phyloP scores from a whole-genome alignment of 805 yeast genomes.

The Komagataella phaffii region DNA sequence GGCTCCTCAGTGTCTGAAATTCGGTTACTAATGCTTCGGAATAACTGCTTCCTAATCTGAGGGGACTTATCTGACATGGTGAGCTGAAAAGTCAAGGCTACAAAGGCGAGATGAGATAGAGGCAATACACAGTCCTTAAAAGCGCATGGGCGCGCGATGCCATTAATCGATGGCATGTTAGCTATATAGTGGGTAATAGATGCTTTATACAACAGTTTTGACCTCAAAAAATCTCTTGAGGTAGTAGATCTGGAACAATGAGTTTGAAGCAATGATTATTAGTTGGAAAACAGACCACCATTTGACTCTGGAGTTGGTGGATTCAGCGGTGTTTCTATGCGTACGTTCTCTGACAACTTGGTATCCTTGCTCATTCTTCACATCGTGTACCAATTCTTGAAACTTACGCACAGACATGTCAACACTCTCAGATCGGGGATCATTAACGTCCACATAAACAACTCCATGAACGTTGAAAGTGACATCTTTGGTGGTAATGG shows the following conservation, averaged over 20 bases:
- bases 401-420: slow-evolving; percentile 75
- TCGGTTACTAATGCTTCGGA: background rate
- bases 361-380: slow-evolving; percentile 86
- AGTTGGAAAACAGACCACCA: slow-evolving; percentile 97
- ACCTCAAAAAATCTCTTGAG: slow-evolving; percentile 93
- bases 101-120: background rate
- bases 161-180: background rate
- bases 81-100: background rate
- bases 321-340: slow-evolving; percentile 97
- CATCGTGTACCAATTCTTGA: slow-evolving; percentile 66
- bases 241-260: slow-evolving; percentile 87
- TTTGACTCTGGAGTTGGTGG: slow-evolving; percentile 91
- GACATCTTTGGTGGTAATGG: slow-evolving; percentile 71
- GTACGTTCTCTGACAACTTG: slow-evolving; percentile 93
- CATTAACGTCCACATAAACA: slow-evolving; percentile 25
- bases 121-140: too few species aligned
- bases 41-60: background rate
- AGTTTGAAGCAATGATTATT: slow-evolving; percentile 71
- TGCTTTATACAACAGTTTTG: slow-evolving; percentile 60
- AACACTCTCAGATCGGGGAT: slow-evolving; percentile 19
- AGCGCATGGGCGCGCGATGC: background rate
- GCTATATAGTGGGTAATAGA: background rate
- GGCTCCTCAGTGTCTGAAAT: background rate
- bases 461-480: slow-evolving; percentile 93
- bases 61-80: background rate